A percentile compares a stretch with the other conserved stretches of the same genome.
Conservation (phyloP, 805 yeast species). For the Saccharomycopsis fodiens region DNA sequence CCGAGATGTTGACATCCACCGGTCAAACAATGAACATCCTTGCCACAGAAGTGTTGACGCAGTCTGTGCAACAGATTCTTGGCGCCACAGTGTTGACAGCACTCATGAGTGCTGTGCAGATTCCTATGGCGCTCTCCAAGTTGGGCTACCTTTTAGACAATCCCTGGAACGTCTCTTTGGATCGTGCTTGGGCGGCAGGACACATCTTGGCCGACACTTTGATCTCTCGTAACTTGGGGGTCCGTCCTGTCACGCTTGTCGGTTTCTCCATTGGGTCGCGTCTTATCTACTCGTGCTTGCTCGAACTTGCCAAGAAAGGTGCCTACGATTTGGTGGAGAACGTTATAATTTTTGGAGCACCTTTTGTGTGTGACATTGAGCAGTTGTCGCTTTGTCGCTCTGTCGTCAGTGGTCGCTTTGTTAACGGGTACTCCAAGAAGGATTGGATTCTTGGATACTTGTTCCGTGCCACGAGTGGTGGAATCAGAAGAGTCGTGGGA, state of each 20-base stretch:
- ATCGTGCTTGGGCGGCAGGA: constrained; percentile 97
- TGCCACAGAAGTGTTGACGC: constrained; percentile 89
- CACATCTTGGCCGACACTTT: constrained; percentile 84
- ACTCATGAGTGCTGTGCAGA: constrained; percentile 85
- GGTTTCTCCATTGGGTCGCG: constrained; percentile 95
- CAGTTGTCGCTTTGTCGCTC: constrained; percentile 73
- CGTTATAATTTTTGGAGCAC: constrained; percentile 82
- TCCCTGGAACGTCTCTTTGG: constrained; percentile 97
- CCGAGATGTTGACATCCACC: constrained; percentile 90
- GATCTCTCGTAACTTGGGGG: constrained; percentile 80
- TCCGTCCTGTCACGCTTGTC: constrained; percentile 82
- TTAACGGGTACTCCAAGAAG: constrained; percentile 83
- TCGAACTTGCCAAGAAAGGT: constrained; percentile 77
- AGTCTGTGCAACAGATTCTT: constrained; percentile 88
- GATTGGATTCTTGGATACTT: constrained; percentile 96
- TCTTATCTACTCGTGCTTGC: constrained; percentile 80
- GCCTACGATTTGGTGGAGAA: constrained; percentile 86
- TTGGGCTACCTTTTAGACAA: constrained; percentile 85
- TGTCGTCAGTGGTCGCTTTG: constrained; percentile 81
- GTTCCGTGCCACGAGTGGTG: constrained; percentile 94
- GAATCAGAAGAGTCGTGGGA: constrained; percentile 86
- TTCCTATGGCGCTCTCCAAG: constrained; percentile 87
- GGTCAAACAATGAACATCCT: constrained; percentile 93
- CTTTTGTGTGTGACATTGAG: constrained; percentile 71
- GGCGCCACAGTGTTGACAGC: constrained; percentile 89